Conservation (phyloP, 2,329 filamentous ascomycete species). For the Mycosphaerelloides madeirae region DNA sequence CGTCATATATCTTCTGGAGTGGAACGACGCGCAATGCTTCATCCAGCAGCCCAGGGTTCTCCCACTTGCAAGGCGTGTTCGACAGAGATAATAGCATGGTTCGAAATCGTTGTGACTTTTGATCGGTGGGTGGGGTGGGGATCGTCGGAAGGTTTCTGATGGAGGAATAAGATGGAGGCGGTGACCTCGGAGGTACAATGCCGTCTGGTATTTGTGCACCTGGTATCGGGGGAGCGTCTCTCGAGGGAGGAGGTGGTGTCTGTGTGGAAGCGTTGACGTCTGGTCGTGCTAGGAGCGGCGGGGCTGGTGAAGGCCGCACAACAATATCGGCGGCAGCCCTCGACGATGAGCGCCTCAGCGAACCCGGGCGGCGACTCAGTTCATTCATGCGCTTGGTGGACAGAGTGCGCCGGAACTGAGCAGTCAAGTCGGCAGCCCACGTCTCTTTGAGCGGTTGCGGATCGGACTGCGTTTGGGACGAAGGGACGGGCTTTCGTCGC, state of each 20-base stretch:
- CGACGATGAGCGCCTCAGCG: constrained; percentile 49
- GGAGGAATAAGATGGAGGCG: constrained; percentile 58
- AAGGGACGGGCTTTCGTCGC: constrained; percentile 29
- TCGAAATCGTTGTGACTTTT: constrained; percentile 46
- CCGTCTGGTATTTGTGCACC: constrained; percentile 22
- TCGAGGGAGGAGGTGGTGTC: constrained; percentile 21
- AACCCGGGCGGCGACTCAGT: constrained; percentile 46
- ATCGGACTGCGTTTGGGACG: constrained; percentile 14
- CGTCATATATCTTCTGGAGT: constrained; percentile 82
- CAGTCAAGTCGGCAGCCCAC: constrained; percentile 72
- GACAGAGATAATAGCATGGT: constrained; percentile 82
- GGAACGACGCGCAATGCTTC: constrained; percentile 85
- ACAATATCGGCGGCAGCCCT: constrained; percentile 44
- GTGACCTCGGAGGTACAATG: constrained; percentile 23
- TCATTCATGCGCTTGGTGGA: constrained; percentile 84
- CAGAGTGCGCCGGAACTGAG: constrained; percentile 81
- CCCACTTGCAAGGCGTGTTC: constrained; percentile 84
- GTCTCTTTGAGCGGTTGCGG: constrained; percentile 46
- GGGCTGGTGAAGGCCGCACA: constrained; percentile 17
- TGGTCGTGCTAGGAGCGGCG: constrained; percentile 12
- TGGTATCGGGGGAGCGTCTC: constrained; percentile 27
- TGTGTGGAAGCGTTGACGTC: constrained; percentile 7
- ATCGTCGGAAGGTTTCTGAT: constrained; percentile 62
- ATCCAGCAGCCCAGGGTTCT: constrained; percentile 90
- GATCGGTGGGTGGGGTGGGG: constrained; percentile 64